Evolutionary conservation across 2,329 filamentous ascomycete species (phyloP).

Genomic region (Pseudocercospora musae): DNA sequence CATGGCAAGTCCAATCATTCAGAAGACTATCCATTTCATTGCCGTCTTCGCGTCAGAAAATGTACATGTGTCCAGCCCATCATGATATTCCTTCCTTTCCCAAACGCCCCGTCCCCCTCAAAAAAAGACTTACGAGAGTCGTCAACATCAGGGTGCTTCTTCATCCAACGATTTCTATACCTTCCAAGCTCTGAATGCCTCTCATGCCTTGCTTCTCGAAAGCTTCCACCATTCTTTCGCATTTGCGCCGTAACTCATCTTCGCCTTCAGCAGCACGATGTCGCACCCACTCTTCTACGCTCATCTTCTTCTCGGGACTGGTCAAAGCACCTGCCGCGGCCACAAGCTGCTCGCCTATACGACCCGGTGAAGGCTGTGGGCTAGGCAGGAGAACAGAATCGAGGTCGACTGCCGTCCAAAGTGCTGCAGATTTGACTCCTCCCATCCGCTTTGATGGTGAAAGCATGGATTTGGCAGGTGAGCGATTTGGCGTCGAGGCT

Average conservation of each 20-base stretch:
- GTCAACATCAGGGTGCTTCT: not conserved
- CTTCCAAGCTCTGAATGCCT: slow-evolving; percentile 75
- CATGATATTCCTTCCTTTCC: no score
- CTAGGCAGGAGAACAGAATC: slow-evolving; percentile 63
- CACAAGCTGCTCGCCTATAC: slow-evolving; percentile 28
- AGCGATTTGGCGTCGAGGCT: slow-evolving; percentile 38
- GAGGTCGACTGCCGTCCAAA: slow-evolving; percentile 74
- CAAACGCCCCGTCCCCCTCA: no score
- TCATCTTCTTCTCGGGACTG: slow-evolving; percentile 81
- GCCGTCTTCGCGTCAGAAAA: no score
- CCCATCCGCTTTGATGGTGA: slow-evolving; percentile 45
- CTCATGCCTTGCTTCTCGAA: slow-evolving; percentile 81
- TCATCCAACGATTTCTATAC: slow-evolving; percentile 50
- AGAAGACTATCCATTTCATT: no score
- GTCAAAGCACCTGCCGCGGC: slow-evolving; percentile 59
- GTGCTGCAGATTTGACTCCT: slow-evolving; percentile 47
- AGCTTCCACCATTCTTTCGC: slow-evolving; percentile 73
- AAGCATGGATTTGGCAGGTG: slow-evolving; percentile 21
- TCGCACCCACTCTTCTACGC: slow-evolving; percentile 87
- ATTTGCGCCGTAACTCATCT: slow-evolving; percentile 72
- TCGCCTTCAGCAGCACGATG: slow-evolving; percentile 79
- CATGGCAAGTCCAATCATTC: no score
- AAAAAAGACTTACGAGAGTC: not conserved
- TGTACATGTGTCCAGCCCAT: no score
- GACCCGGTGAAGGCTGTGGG: slow-evolving; percentile 33